Percentiles rank a stretch among this genome's conserved stretches.
These are phyloP conservation scores for Nannizzia gypsea DNA, from an alignment of 2,329 filamentous ascomycete species.

Conservation along the genomic window DNA sequence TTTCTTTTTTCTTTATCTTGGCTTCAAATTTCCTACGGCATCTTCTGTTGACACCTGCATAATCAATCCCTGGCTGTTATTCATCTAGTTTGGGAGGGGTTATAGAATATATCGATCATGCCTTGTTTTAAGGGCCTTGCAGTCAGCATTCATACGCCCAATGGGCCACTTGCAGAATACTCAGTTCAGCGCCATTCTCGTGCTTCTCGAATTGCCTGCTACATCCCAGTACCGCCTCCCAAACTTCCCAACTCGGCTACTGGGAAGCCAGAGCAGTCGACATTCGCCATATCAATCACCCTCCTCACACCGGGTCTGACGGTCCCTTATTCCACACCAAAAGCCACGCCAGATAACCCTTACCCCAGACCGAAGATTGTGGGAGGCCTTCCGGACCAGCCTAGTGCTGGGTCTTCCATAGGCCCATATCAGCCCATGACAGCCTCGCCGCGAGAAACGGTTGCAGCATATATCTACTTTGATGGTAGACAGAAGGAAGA, in stretches of 20 bases:
- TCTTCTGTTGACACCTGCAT: background rate
- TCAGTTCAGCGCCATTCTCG: conserved; percentile 90
- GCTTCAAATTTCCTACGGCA: too few relatives aligned
- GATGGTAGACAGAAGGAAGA: conserved; percentile 92
- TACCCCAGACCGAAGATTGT: conserved; percentile 73
- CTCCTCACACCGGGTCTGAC: conserved; percentile 77
- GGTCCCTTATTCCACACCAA: conserved; percentile 86
- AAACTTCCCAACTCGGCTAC: conserved; percentile 57
- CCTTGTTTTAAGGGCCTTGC: conserved; percentile 99
- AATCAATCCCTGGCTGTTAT: background rate
- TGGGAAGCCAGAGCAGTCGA: conserved; percentile 78
- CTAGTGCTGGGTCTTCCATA: conserved; percentile 43
- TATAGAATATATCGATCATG: conserved; percentile 38
- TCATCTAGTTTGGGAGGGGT: background rate
- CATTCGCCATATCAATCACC: conserved; percentile 96
- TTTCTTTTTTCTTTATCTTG: background rate
- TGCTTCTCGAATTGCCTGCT: conserved; percentile 84
- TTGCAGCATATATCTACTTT: conserved; percentile 98
- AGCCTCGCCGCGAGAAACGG: conserved; percentile 86
- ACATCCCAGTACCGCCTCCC: conserved; percentile 88
- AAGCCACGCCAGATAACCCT: conserved; percentile 62
- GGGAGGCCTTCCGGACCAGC: conserved; percentile 49
- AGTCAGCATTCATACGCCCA: conserved; percentile 82
- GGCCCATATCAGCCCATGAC: conserved; percentile 86
- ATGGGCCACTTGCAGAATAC: conserved; percentile 75